Percentiles rank a stretch among this genome's conserved stretches.
Conservation (phyloP, 208 protist species). For the Phytomonas serpens region DNA sequence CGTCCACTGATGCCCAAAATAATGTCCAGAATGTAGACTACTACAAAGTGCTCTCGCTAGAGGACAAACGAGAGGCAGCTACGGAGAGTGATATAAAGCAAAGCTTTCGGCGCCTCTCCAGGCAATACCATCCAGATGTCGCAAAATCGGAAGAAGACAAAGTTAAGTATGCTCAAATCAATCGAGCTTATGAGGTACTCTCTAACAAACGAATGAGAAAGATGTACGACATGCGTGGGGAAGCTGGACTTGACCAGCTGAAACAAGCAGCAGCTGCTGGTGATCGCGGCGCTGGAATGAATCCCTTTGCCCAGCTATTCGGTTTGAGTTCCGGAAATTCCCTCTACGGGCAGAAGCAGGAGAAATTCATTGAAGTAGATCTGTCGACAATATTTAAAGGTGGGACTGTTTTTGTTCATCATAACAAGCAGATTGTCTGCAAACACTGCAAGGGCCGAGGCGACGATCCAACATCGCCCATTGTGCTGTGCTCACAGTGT, state of each 20-base stretch:
- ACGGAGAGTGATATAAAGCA: constrained; percentile 81
- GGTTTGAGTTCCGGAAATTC: constrained; percentile 26
- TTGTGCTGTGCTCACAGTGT: constrained; percentile 48
- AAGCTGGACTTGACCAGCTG: constrained; percentile 75
- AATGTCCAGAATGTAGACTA: constrained; percentile 52
- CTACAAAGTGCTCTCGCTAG: constrained; percentile 64
- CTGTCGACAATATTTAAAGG: constrained; percentile 94
- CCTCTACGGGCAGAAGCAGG: constrained; percentile 72
- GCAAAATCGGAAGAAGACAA: constrained; percentile 37
- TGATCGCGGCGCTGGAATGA: constrained; percentile 15
- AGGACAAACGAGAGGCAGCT: constrained; percentile 37
- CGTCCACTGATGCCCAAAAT: background rate
- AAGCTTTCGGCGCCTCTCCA: constrained; percentile 61
- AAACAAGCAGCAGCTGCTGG: constrained; percentile 21
- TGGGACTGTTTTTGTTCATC: constrained; percentile 37
- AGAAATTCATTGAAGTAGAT: constrained; percentile 59
- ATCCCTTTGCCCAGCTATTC: constrained; percentile 47
- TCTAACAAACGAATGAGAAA: constrained; percentile 81
- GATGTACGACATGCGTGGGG: constrained; percentile 90
- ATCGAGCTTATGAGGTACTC: constrained; percentile 88
- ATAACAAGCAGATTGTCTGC: constrained; percentile 88
- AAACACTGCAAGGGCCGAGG: constrained; percentile 59
- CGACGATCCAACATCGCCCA: constrained; percentile 13
- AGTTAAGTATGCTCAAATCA: constrained; percentile 63
- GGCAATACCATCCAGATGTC: constrained; percentile 82